Evolutionary conservation across 805 yeast species (phyloP), one percentile per base, ranked within the genome.

Genomic region (Monosporozyma siamensis): DNA sequence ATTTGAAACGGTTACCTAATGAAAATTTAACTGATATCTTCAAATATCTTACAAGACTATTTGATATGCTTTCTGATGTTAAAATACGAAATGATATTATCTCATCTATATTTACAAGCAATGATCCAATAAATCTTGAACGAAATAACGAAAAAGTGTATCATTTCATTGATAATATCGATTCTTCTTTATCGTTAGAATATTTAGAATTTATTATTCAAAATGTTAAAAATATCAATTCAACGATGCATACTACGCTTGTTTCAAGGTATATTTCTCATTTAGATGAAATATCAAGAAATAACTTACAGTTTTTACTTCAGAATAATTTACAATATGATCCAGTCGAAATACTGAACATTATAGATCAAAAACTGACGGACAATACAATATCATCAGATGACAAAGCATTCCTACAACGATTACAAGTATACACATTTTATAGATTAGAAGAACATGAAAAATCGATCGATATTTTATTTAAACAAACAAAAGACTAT

Each of bases 381-480:
- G 31, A 21, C 15, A 20, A 7, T 4, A 31, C 34, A 3, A 15
- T 25, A 11, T 38, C 42, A 14, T 30, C 12, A 15, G 43, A 27
- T 40, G 41, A 41, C 38, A 25, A 26, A 42, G 1, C 41, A 40
- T 17, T 43, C 22, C 35, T 59, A 8, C 44, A 47, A 30, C 34
- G 38, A 17, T 41, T 56, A 25, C 70, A 75, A 32, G 76, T 84
- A 0, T 68, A 74, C 37, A 73, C 88, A 2, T 68, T 82, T 42
- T 71, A 71, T 37, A 71, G 75, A 45, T 53, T 82, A 34, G 78
- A 75, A 1, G 76, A 76, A 41, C 85, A 84, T 54, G 69, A 70
- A 9, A 71, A 76, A 39, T 80, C 86, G 0, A 63, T 90, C 14
- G 74, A 75, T 42, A 72, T 86, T 2, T 67, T 78, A 21, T 77